Conservation (phyloP, 2,329 filamentous ascomycete genomes). For the Hypoxylon sp. region DNA sequence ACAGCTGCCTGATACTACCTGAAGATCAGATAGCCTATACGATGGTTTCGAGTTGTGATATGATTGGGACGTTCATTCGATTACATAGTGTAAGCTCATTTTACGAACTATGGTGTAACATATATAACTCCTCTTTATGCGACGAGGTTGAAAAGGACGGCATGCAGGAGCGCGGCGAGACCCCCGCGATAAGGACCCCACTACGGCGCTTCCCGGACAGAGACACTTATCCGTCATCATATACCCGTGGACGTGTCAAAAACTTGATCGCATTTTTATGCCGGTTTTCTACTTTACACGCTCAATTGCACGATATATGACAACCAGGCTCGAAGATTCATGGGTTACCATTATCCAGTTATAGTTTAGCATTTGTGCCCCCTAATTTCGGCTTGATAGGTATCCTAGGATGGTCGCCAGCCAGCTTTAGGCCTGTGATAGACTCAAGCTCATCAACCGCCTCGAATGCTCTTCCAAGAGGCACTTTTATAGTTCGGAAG, state of each 20-base stretch:
- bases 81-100: neutral
- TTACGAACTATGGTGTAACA: neutral
- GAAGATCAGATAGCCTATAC: neutral
- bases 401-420: slow-evolving; percentile 68
- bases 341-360: slow-evolving; percentile 26
- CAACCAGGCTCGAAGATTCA: neutral
- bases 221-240: neutral
- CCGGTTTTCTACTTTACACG: neutral
- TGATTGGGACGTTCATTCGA: neutral
- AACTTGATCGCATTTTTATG: neutral
- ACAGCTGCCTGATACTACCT: neutral
- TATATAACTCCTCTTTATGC: neutral
- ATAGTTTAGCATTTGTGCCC: slow-evolving; percentile 62
- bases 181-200: slow-evolving; percentile 36
- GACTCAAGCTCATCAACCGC: slow-evolving; percentile 86
- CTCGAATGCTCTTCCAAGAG: slow-evolving; percentile 81
- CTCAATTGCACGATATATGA: neutral
- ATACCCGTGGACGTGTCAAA: neutral
- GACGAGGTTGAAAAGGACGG: neutral
- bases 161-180: slow-evolving; percentile 9
- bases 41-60: neutral
- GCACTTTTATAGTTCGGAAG: slow-evolving; percentile 87
- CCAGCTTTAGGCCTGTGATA: slow-evolving; percentile 77
- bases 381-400: slow-evolving; percentile 59
- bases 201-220: slow-evolving; percentile 21